A percentile compares a stretch with the other conserved stretches of the same genome.
Conservation (phyloP, 768 basidiomycete species). For the Xerocomellus amylosporus region DNA sequence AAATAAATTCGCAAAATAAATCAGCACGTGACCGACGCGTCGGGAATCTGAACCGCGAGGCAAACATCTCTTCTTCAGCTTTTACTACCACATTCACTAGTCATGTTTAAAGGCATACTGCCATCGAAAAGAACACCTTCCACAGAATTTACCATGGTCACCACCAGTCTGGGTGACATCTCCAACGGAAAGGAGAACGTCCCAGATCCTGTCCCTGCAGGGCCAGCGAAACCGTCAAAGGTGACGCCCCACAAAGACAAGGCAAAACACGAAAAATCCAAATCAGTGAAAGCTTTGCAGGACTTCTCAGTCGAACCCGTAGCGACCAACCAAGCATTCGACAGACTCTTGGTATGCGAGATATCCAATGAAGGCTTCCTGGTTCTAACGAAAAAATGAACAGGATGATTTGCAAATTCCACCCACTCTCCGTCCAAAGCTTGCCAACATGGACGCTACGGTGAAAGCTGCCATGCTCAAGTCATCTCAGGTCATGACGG, state of each 20-base stretch:
- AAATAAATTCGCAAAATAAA: constrained; percentile 27
- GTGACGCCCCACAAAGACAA: constrained; percentile 21
- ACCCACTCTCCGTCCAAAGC: constrained; percentile 68
- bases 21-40: constrained; percentile 33
- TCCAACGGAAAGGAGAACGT: constrained; percentile 68
- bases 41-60: constrained; percentile 30
- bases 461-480: constrained; percentile 93
- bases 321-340: constrained; percentile 69
- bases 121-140: constrained; percentile 65
- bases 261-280: constrained; percentile 42
- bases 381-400: constrained; percentile 5
- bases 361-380: no score
- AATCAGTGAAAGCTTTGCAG: constrained; percentile 43
- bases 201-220: constrained; percentile 38
- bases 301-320: constrained; percentile 34
- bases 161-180: constrained; percentile 50
- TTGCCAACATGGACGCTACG: constrained; percentile 74
- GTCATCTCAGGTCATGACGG: constrained; percentile 66
- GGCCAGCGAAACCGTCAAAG: constrained; percentile 32
- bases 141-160: constrained; percentile 73
- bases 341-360: constrained; percentile 68
- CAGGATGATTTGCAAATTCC: constrained; percentile 93
- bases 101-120: constrained; percentile 81
- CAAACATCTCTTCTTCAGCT: constrained; percentile 1
- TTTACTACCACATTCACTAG: constrained; percentile 3